These are phyloP conservation scores for Trapa bicornis DNA, from an alignment of 345 rosid species.

Conservation along the genomic window DNA sequence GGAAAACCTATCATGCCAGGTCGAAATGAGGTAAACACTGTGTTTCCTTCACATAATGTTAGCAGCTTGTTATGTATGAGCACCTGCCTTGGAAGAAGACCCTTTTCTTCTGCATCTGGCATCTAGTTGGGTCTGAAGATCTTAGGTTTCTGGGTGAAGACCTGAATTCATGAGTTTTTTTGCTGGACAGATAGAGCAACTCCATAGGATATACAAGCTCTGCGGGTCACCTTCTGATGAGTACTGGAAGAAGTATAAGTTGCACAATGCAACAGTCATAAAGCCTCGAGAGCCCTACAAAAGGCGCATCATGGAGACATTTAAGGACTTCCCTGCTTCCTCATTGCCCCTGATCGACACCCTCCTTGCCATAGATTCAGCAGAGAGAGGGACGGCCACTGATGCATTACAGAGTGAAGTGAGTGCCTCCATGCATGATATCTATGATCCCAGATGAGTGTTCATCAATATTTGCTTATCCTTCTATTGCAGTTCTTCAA, in stretches of 20 bases:
- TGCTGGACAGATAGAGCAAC: slow-evolving; percentile 58
- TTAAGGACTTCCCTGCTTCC: slow-evolving; percentile 64
- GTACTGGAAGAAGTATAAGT: slow-evolving; percentile 80
- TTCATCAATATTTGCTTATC: neutral
- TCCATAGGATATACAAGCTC: slow-evolving; percentile 80
- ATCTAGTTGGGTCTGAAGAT: too few relatives aligned
- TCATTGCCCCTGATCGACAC: slow-evolving; percentile 69
- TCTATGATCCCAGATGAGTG: neutral
- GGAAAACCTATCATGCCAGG: slow-evolving; percentile 99
- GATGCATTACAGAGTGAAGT: slow-evolving; percentile 72
- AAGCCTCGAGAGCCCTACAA: slow-evolving; percentile 65
- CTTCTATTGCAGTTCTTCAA: slow-evolving; percentile 23
- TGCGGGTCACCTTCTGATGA: slow-evolving; percentile 94
- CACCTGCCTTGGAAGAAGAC: neutral
- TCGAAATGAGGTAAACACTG: slow-evolving; percentile 61
- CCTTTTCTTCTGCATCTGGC: neutral
- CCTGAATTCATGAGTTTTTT: neutral
- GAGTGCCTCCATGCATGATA: slow-evolving; percentile 15
- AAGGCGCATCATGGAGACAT: slow-evolving; percentile 57
- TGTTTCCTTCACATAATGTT: too few relatives aligned
- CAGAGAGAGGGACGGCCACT: slow-evolving; percentile 72
- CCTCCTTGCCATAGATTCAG: slow-evolving; percentile 85
- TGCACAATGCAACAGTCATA: slow-evolving; percentile 67
- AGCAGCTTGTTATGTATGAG: too few relatives aligned
- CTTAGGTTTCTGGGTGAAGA: too few relatives aligned